phyloP scores from a whole-genome alignment of 1,284 basidiomycete genomes.

The Rhodofomes roseus region DNA sequence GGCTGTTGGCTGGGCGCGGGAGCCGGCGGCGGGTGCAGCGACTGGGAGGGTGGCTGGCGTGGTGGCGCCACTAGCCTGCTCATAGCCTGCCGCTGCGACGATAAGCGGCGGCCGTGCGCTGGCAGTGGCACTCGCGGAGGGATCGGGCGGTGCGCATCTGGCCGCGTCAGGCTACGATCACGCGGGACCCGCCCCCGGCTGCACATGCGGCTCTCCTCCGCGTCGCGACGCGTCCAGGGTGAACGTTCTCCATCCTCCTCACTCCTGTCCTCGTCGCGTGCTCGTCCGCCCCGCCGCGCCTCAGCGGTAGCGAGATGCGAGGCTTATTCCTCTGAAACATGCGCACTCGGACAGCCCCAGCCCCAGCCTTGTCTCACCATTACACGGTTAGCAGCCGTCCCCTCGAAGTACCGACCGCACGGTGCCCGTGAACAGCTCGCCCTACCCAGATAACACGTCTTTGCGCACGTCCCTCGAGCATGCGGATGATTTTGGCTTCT shows the following conservation, averaged over 20 bases:
- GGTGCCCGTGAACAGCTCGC: not conserved
- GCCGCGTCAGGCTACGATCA: not conserved
- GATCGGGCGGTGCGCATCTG: not conserved
- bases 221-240: constrained; percentile 1
- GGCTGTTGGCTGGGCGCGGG: not conserved
- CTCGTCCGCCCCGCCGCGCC: not conserved
- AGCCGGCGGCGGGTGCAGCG: not conserved
- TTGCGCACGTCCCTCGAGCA: not conserved
- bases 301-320: not conserved
- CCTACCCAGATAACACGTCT: too few species aligned
- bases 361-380: not conserved
- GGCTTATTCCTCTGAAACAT: not conserved
- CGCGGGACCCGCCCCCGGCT: not conserved
- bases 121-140: not conserved
- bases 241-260: not conserved
- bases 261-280: not conserved
- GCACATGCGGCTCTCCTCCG: not conserved
- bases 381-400: not conserved
- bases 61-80: too few species aligned
- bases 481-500: constrained; percentile 16
- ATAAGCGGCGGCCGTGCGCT: not conserved
- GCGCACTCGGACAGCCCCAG: not conserved
- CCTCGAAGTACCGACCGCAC: not conserved
- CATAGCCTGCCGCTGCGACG: too few species aligned
- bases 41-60: not conserved